Conservation (phyloP, 345 rosid species). For the Eucalyptus erythrocorys region DNA sequence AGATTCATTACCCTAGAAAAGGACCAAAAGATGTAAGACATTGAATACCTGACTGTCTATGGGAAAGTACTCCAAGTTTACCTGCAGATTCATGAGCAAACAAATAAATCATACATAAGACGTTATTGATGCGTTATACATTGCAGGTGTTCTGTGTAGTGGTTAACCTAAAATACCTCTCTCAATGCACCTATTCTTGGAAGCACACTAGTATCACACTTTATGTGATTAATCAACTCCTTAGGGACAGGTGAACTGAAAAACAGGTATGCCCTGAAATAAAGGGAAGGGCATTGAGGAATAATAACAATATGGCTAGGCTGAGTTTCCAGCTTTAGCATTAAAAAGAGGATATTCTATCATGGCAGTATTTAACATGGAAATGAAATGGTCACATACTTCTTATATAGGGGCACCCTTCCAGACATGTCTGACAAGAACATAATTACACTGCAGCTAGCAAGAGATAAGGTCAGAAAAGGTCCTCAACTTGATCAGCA, state of each 20-base stretch:
- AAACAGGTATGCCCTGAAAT: conserved; percentile 67
- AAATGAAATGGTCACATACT: conserved; percentile 24
- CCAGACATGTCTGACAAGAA: conserved; percentile 99
- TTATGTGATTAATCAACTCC: conserved; percentile 80
- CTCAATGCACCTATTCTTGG: conserved; percentile 88
- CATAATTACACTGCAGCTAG: conserved; percentile 84
- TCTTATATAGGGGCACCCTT: conserved; percentile 86
- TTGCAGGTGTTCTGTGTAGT: too few relatives aligned
- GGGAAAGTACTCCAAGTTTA: conserved; percentile 94
- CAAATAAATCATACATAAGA: background rate
- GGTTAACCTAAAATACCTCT: conserved; percentile 37
- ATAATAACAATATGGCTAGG: background rate
- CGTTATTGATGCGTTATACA: background rate
- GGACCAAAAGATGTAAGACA: background rate
- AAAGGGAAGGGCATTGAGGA: background rate
- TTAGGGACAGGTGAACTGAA: conserved; percentile 70
- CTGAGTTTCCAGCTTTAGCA: background rate
- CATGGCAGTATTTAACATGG: background rate
- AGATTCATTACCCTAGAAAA: background rate
- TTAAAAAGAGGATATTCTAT: background rate
- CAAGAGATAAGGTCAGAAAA: conserved; percentile 15
- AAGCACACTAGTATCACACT: conserved; percentile 68
- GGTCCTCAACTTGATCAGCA: background rate
- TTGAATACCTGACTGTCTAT: conserved; percentile 67
- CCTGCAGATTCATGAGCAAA: conserved; percentile 26